Conservation (phyloP, 2,329 filamentous ascomycete species). For the Trichoderma arundinaceum region DNA sequence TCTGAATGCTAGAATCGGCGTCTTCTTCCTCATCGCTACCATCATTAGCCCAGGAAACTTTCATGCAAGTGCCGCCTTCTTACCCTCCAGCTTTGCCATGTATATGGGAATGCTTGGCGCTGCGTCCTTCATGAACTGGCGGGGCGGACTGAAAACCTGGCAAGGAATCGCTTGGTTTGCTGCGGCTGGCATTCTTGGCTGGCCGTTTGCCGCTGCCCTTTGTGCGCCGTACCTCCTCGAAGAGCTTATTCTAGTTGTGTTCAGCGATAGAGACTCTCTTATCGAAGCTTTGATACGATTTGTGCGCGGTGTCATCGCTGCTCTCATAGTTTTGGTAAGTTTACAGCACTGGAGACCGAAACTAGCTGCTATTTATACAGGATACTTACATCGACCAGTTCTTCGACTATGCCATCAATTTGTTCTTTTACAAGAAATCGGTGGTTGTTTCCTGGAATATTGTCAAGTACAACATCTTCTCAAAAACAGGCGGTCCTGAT, state of each 20-base stretch:
- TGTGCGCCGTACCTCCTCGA: conserved; percentile 81
- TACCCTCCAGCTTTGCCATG: conserved; percentile 97
- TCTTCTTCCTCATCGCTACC: conserved; percentile 81
- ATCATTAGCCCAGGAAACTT: conserved; percentile 90
- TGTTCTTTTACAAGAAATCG: conserved; percentile 82
- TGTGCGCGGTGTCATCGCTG: conserved; percentile 69
- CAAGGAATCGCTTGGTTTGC: conserved; percentile 91
- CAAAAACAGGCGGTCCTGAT: conserved; percentile 78
- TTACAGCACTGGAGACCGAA: too few relatives aligned
- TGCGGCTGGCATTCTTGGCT: conserved; percentile 82
- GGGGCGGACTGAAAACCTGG: conserved; percentile 76
- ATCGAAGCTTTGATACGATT: conserved; percentile 66
- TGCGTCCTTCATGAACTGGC: conserved; percentile 89
- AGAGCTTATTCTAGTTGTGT: conserved; percentile 65
- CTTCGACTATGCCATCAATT: conserved; percentile 73
- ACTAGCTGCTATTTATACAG: not conserved
- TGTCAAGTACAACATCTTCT: conserved; percentile 93
- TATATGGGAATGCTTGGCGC: conserved; percentile 87
- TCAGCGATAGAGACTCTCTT: conserved; percentile 63
- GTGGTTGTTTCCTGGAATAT: conserved; percentile 89
- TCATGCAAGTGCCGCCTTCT: conserved; percentile 82
- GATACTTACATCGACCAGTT: conserved; percentile 52
- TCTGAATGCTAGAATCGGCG: conserved; percentile 80
- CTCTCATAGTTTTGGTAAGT: conserved; percentile 71
- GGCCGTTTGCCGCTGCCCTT: conserved; percentile 90